A percentile compares a stretch with the other conserved stretches of the same genome.
Evolutionary conservation across 129 eudicot genomes (phyloP).

Genomic region (Smallanthus sonchifolius): DNA sequence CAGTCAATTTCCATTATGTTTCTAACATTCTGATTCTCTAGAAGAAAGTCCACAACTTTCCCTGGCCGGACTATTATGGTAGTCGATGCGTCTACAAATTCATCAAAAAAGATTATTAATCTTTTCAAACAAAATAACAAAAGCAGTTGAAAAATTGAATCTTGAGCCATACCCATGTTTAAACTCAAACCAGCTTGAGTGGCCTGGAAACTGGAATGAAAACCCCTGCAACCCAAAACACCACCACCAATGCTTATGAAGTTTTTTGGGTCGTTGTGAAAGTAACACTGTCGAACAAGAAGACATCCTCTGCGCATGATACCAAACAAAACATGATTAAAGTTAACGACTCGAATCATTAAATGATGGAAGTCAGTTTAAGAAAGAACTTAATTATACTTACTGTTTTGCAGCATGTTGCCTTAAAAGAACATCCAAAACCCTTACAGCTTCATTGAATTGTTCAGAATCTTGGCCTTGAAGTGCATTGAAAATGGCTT

Average conservation of each 20-base stretch:
- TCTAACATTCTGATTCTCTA: slow-evolving; percentile 62
- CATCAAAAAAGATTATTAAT: neutral
- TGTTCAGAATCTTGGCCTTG: slow-evolving; percentile 79
- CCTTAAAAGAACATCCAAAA: slow-evolving; percentile 74
- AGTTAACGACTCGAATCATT: neutral
- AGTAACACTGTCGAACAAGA: slow-evolving; percentile 81
- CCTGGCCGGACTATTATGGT: slow-evolving; percentile 84
- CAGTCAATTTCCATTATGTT: slow-evolving; percentile 57
- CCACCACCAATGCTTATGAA: slow-evolving; percentile 72
- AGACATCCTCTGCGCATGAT: slow-evolving; percentile 69
- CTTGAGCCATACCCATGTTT: slow-evolving; percentile 55
- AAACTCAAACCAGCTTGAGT: slow-evolving; percentile 80
- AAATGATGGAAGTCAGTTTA: neutral
- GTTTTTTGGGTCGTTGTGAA: slow-evolving; percentile 62
- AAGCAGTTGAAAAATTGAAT: neutral
- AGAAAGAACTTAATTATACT: neutral
- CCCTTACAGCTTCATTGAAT: slow-evolving; percentile 77
- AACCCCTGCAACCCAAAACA: slow-evolving; percentile 77
- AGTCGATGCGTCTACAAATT: slow-evolving; percentile 56
- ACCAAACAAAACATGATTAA: slow-evolving; percentile 2
- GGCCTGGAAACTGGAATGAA: slow-evolving; percentile 84
- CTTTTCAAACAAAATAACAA: neutral
- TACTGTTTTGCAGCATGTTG: slow-evolving; percentile 97
- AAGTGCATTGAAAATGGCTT: slow-evolving; percentile 62
- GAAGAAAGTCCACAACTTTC: slow-evolving; percentile 64